Conservation (phyloP, 2,329 filamentous ascomycete genomes). For the Nannizzia gypsea region DNA sequence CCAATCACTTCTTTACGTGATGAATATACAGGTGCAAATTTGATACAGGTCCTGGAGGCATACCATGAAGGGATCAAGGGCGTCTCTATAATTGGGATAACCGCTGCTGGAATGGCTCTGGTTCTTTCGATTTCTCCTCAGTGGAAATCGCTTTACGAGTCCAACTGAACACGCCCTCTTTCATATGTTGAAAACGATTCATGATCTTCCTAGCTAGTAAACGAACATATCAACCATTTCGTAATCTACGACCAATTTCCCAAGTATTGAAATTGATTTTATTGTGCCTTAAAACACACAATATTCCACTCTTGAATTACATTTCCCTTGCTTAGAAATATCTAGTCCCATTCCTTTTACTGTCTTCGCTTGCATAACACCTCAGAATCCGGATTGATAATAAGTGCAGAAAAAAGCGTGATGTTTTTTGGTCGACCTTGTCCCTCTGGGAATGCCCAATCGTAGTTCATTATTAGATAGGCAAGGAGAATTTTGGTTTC, state of each 20-base stretch:
- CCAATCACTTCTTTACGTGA: background rate
- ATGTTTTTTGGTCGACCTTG: background rate
- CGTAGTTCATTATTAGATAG: slow-evolving; percentile 25
- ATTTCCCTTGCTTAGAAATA: too few relatives aligned
- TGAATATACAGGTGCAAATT: background rate
- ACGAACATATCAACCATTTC: background rate
- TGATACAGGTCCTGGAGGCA: background rate
- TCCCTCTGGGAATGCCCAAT: slow-evolving; percentile 16
- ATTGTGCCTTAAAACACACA: background rate
- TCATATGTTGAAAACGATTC: background rate
- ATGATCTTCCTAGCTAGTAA: background rate
- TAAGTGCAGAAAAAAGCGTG: background rate
- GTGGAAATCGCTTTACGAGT: background rate
- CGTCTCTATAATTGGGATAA: background rate
- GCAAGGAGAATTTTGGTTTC: slow-evolving; percentile 26
- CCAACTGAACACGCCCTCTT: background rate
- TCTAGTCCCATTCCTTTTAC: too few relatives aligned
- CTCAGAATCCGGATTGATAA: background rate
- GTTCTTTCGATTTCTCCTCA: background rate
- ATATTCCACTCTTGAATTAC: background rate
- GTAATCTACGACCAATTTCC: background rate
- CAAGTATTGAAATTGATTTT: background rate
- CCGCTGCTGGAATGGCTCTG: background rate
- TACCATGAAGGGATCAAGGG: background rate
- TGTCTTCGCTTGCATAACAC: background rate